These are phyloP conservation scores for Colletotrichum caudatum DNA, from an alignment of 2,329 filamentous ascomycete genomes.

Conservation along the genomic window DNA sequence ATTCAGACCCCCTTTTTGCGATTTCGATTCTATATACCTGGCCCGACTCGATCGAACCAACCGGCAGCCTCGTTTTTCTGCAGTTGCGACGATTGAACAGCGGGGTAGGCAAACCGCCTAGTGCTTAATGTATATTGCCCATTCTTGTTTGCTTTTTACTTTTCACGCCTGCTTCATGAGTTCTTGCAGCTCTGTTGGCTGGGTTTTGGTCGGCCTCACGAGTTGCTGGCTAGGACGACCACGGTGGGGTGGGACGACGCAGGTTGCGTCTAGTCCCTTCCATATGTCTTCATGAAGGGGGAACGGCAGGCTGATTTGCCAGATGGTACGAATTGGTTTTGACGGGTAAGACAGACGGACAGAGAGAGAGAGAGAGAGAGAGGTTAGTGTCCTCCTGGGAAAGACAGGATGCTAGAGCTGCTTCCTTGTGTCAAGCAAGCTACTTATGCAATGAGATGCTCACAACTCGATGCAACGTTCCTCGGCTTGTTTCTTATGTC, in stretches of 20 bases:
- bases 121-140: constrained; percentile 43
- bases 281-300: constrained; percentile 31
- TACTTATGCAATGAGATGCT: constrained; percentile 37
- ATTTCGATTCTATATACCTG: constrained; percentile 45
- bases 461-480: not conserved
- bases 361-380: not conserved
- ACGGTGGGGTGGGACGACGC: constrained; percentile 11
- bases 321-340: not conserved
- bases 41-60: constrained; percentile 29
- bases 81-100: constrained; percentile 20
- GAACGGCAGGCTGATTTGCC: not conserved
- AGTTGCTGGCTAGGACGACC: constrained; percentile 14
- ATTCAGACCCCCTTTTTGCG: constrained; percentile 41
- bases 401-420: constrained; percentile 16
- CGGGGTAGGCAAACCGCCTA: constrained; percentile 34
- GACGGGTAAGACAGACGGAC: not conserved
- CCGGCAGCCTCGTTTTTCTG: constrained; percentile 34
- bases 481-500: not conserved
- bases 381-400: constrained; percentile 3
- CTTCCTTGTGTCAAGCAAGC: constrained; percentile 31
- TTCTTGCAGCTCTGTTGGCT: constrained; percentile 39
- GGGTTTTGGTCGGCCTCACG: constrained; percentile 23
- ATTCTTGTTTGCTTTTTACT: constrained; percentile 15
- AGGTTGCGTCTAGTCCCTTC: constrained; percentile 2
- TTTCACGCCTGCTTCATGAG: constrained; percentile 25